phyloP scores from a whole-genome alignment of 129 eudicot genomes.

The Calendula officinalis region DNA sequence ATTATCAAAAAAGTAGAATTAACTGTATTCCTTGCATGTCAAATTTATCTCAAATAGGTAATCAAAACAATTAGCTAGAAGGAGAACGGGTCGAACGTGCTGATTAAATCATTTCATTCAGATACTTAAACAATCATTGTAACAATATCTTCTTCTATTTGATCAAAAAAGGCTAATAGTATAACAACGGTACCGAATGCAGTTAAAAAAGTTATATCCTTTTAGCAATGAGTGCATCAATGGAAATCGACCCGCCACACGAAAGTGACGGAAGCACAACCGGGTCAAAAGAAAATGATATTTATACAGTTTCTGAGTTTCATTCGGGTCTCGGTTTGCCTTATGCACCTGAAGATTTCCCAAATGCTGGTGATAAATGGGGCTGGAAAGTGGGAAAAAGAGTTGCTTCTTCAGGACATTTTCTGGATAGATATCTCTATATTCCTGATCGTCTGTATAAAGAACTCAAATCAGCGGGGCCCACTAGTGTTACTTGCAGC shows the following conservation, averaged over 20 bases:
- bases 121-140: background rate
- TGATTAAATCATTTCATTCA: too few relatives aligned
- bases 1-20: too few relatives aligned
- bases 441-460: constrained; percentile 46
- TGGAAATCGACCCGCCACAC: constrained; percentile 61
- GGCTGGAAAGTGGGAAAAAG: constrained; percentile 86
- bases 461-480: constrained; percentile 21
- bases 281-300: constrained; percentile 36
- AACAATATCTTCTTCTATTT: constrained; percentile 1
- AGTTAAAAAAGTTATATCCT: background rate
- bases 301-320: constrained; percentile 33
- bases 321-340: constrained; percentile 71
- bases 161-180: constrained; percentile 7
- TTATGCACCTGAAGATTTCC: constrained; percentile 83
- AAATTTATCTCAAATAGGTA: too few relatives aligned
- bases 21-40: too few relatives aligned
- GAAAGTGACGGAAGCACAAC: constrained; percentile 39
- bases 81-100: too few relatives aligned
- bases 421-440: constrained; percentile 67
- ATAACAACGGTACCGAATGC: constrained; percentile 4
- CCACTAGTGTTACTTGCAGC: constrained; percentile 32
- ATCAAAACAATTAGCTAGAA: too few relatives aligned
- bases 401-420: constrained; percentile 38
- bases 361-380: constrained; percentile 81
- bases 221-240: constrained; percentile 21